phyloP scores from a whole-genome alignment of 306 rosid species.

The Rosa multiflora region DNA sequence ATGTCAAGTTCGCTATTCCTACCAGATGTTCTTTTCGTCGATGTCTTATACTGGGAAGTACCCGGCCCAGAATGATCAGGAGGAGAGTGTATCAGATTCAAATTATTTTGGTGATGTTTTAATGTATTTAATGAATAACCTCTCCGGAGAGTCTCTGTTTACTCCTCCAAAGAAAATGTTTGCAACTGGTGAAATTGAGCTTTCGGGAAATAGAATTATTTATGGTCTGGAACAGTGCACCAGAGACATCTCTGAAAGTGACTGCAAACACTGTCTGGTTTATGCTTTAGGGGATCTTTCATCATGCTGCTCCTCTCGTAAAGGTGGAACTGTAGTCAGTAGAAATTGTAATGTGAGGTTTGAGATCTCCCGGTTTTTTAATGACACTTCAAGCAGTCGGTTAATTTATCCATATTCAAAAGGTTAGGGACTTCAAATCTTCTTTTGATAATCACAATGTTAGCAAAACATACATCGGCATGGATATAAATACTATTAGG shows the following conservation, averaged over 20 bases:
- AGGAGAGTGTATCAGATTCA: constrained; percentile 31
- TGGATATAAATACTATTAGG: neutral
- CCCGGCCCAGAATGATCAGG: constrained; percentile 6
- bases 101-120: constrained; percentile 11
- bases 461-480: neutral
- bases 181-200: constrained; percentile 37
- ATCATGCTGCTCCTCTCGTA: constrained; percentile 27
- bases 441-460: neutral
- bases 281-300: constrained; percentile 39
- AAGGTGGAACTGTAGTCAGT: constrained; percentile 43
- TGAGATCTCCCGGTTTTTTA: constrained; percentile 30
- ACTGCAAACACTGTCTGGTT: constrained; percentile 39
- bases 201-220: constrained; percentile 21
- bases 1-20: constrained; percentile 63
- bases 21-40: constrained; percentile 32
- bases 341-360: constrained; percentile 49
- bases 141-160: constrained; percentile 35
- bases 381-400: constrained; percentile 21
- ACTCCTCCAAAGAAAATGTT: constrained; percentile 36
- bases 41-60: constrained; percentile 43
- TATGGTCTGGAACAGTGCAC: constrained; percentile 69
- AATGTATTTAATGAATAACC: constrained; percentile 28
- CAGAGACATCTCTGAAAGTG: constrained; percentile 31
- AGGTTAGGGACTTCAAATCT: constrained; percentile 20
- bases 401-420: constrained; percentile 27